Base-by-base conservation (phyloP, 2,329 filamentous ascomycete species). In the Beauveria scarabaeidicola region DNA sequence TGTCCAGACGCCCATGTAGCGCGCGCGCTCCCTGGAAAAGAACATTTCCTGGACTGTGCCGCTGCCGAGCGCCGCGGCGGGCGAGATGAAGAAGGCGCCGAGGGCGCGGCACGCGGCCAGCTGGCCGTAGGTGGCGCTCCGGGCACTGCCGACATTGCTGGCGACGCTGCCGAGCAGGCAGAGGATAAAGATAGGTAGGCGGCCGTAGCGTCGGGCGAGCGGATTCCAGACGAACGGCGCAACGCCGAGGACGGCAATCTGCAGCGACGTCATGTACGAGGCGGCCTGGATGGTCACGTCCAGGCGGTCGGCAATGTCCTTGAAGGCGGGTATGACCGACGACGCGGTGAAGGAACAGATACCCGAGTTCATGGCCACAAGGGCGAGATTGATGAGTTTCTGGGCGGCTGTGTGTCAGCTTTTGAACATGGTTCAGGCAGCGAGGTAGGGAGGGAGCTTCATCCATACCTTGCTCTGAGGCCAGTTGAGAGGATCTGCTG, bases 311-410 rank as follows among this genome's bases (percentile, higher is more conserved):
- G 55, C 23, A 8, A 58, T 58, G 44, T 40, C 55, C 23, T 47
- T 36, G 36, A 50, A 58, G 10, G 55, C 55, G 7, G 55, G 55
- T 36, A 58, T 50, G 21, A 58, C 46, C 11, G 55, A 40, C 11
- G 55, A 50, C 36, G 44, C 55, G 21, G 46, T 50, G n/a, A 58
- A 58, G 46, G 55, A 50, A 46, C 55, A 58, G 32, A 58, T 50
- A 32, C 44, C n/a, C 27, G 55, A 40, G 21, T 50, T 32, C 21
- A 50, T 17, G 46, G 46, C 23, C 4, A 58, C 41, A 23, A 58
- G 55, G 5, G 23, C 21, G 3, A 58, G 32, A 38, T 58, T 58
- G 44, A 58, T 50, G 29, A 58, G 21, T 41, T 58, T 58, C 55
- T 58, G 36, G 19, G 21, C 17, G n/a, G 10, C 1, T 29, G 8